Evolutionary conservation across 2,329 filamentous ascomycete genomes (phyloP).

Genomic region (Albophoma yamanashiensis): DNA sequence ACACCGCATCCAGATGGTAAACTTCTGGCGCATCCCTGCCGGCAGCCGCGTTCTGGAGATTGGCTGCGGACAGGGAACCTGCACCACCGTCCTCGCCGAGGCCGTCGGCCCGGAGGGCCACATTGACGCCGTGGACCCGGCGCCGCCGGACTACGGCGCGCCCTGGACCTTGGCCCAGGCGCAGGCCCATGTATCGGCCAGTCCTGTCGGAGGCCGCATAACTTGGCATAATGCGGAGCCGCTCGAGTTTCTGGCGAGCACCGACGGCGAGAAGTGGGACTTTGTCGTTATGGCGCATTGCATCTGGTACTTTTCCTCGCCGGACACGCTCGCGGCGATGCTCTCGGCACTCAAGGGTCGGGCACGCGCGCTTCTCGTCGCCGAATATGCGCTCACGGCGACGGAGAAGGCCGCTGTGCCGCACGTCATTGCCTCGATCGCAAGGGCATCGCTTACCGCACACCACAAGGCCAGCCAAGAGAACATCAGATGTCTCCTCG

Average conservation of each 20-base stretch:
- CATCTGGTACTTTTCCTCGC: conserved; percentile 41
- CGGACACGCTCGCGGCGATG: conserved; percentile 13
- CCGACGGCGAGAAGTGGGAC: conserved; percentile 23
- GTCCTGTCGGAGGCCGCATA: conserved; percentile 28
- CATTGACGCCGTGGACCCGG: conserved; percentile 43
- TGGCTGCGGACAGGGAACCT: conserved; percentile 50
- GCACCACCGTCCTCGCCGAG: conserved; percentile 41
- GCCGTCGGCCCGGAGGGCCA: conserved; percentile 30
- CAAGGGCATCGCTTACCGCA: conserved; percentile 31
- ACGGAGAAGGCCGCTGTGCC: conserved; percentile 26
- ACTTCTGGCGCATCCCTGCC: conserved; percentile 22
- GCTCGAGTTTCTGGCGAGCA: conserved; percentile 20
- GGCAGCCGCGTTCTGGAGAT: conserved; percentile 41
- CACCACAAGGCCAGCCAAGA: conserved; percentile 22
- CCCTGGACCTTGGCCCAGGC: conserved; percentile 38
- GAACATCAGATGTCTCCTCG: conserved; percentile 37
- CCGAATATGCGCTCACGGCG: conserved; percentile 20
- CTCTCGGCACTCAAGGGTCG: conserved; percentile 11
- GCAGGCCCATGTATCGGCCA: conserved; percentile 29
- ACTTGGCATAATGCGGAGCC: conserved; percentile 29
- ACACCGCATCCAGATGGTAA: conserved; percentile 25
- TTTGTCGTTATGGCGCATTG: conserved; percentile 37
- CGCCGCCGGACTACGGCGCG: conserved; percentile 34
- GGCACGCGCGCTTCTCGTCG: conserved; percentile 9
- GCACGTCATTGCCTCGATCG: conserved; percentile 41